Evolutionary conservation across 2,329 filamentous ascomycete species (phyloP), one percentile per base, ranked within the genome.

Genomic region (Fusarium praegraminearum): DNA sequence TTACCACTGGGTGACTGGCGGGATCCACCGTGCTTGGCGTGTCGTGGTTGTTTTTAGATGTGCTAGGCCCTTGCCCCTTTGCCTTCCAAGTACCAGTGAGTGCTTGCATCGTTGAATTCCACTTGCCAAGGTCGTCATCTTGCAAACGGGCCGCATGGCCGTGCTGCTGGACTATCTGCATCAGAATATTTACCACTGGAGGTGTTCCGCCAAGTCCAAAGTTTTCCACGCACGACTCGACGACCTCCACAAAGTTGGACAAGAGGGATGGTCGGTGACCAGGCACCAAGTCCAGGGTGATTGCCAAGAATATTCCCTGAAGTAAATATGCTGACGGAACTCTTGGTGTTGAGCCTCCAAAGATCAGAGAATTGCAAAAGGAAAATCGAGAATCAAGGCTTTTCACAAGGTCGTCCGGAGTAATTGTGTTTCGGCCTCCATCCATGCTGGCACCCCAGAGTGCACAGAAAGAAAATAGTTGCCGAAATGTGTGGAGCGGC

Each of bases 401-500:
- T 38, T 72, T 73, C 2, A 78, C 78, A 30, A 81, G 72, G 32
- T 76, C 74, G 43, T 78, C 76, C 13, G 77, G 70, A 10, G 58
- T 67, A 15, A 67, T 63, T 35, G 57, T 45, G 45, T 53, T 55
- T 50, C 36, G 63, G 59, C 52, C 58, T 51, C 67, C 56, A 55
- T 71, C 65, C 70, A 75, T 69, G 53, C 68, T 74, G 18, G 64
- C 46, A 11, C 75, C 72, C 53, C 82, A 76, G 11, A 80, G 75
- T 59, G 76, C 77, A 54, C 80, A 76, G 38, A 84, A 79, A 6
- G 76, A 70, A 62, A 79, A 80, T 3, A 84, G 71, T 62, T 83
- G 82, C 57, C 81, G 82, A 59, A 84, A 82, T 2, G 79, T 81
- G 40, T 76, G 78, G n/a, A 82, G 58, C 6, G 80, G 77, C 36